A percentile compares a stretch with the other conserved stretches of the same genome.
Evolutionary conservation across 1,284 basidiomycete genomes (phyloP).

Genomic region (Ustilago trichophora): DNA sequence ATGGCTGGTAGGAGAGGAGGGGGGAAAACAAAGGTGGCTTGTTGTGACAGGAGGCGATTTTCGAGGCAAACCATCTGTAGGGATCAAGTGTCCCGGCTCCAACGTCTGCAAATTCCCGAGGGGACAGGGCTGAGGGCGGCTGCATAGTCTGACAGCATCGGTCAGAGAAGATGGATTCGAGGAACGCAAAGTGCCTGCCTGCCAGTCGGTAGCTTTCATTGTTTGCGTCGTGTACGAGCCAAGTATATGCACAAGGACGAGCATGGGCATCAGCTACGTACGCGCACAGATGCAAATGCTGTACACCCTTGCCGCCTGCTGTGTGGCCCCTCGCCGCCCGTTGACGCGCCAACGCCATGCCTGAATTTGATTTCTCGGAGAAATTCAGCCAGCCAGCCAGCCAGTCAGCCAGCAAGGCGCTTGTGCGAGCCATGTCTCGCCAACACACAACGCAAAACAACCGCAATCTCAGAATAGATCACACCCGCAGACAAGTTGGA

Average conservation of each 20-base stretch:
- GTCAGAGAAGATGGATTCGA: neutral
- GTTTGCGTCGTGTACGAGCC: neutral
- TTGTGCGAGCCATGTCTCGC: too few species aligned
- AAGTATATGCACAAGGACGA: slow-evolving; percentile 6
- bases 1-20: too few species aligned
- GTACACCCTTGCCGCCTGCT: slow-evolving; percentile 3
- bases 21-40: slow-evolving; percentile 1
- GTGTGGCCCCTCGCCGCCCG: too few species aligned
- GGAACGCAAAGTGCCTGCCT: slow-evolving; percentile 6
- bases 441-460: too few species aligned
- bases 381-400: too few species aligned
- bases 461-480: too few species aligned
- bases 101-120: neutral
- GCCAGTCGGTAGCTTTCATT: too few species aligned
- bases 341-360: too few species aligned
- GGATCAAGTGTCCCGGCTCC: neutral
- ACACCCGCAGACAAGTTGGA: too few species aligned
- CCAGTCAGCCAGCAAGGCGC: too few species aligned
- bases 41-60: neutral
- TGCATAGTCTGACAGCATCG: slow-evolving; percentile 3
- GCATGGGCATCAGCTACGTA: neutral
- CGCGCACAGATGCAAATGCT: neutral
- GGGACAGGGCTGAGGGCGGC: slow-evolving; percentile 9
- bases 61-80: slow-evolving; percentile 12
- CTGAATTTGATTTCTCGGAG: too few species aligned